Base-by-base conservation (phyloP, 208 protist species). In the Leishmania lainsoni region DNA sequence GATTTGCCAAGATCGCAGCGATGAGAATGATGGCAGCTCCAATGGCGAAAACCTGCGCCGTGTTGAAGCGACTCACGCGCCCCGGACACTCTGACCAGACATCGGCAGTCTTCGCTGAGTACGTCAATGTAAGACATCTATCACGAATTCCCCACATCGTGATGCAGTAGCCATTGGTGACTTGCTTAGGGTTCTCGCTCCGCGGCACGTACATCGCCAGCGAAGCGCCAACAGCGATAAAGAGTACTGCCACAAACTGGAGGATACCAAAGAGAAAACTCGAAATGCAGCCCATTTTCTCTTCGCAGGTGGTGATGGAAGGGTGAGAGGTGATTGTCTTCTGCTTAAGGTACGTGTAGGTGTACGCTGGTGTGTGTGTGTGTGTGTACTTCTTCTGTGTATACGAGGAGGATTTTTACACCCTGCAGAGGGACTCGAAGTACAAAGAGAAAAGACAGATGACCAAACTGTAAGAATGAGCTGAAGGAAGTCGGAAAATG, bases 71-170 rank as follows among this genome's bases (percentile, higher is more conserved):
- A 9, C 56, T 63, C 6, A 76, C 61, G 9, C 86, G 84, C 45
- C 72, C 76, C 12, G 5, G 2, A 75, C 89, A 93, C 5, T 59
- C 29, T 6, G 45, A n/a, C 75, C 85, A 92, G n/a, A 88, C 56
- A 2, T 83, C 58, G 0, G 22, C 12, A 0, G 77, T 48, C 76
- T 74, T 81, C 2, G 32, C 56, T 9, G 87, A 61, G 78, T 88
- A 89, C 54, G 10, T 71, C 10, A 73, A 35, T 20, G 66, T 39
- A n/a, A 86, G 71, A 81, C 90, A 93, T 2, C 85, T 78, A 9
- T 83, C 51, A 22, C 85, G 84, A n/a, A 81, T 79, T 16, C 90
- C 90, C 90, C 90, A 93, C 83, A 93, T 79, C 0, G 81, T 88
- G 56, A 91, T 79, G 78, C 88, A 91, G 66, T 81, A 87, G 35